These are phyloP conservation scores for Aspergillus ustus DNA, from an alignment of 2,329 filamentous ascomycete species.

Conservation along the genomic window DNA sequence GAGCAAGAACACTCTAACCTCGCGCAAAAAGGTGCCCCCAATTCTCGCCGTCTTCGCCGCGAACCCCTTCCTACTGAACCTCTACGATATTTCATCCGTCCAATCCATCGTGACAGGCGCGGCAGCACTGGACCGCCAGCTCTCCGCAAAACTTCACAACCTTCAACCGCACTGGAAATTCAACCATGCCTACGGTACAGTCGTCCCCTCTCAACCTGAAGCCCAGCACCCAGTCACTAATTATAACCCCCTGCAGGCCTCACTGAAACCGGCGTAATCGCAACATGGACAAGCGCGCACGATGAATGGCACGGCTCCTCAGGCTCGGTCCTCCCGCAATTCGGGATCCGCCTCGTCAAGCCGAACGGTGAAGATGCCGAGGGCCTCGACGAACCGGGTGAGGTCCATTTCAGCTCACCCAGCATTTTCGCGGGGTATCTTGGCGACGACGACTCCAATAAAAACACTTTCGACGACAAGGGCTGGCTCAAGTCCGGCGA, in stretches of 20 bases:
- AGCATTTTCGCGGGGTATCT: constrained; percentile 63
- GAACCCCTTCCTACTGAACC: constrained; percentile 10
- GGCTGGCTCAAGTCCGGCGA: constrained; percentile 68
- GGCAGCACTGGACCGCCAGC: background rate
- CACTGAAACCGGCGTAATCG: constrained; percentile 14
- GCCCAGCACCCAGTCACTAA: background rate
- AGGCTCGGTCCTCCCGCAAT: constrained; percentile 1
- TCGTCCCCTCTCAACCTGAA: no score
- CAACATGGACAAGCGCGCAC: constrained; percentile 4
- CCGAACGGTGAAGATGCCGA: constrained; percentile 9
- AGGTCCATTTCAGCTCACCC: constrained; percentile 5
- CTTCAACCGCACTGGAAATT: constrained; percentile 8
- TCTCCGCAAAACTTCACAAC: background rate
- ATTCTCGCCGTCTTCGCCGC: constrained; percentile 13
- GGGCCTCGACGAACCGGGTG: constrained; percentile 7
- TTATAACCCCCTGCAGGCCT: background rate
- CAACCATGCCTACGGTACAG: constrained; percentile 5
- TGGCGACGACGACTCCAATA: constrained; percentile 72
- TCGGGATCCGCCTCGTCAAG: constrained; percentile 3
- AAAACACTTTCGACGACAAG: constrained; percentile 67
- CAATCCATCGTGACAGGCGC: constrained; percentile 5
- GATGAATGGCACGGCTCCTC: constrained; percentile 5
- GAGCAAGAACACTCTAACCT: background rate
- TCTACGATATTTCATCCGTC: constrained; percentile 14
- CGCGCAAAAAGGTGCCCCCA: constrained; percentile 1